Conservation (phyloP, 179 eudicot genomes). For the Drosera spatulata region DNA sequence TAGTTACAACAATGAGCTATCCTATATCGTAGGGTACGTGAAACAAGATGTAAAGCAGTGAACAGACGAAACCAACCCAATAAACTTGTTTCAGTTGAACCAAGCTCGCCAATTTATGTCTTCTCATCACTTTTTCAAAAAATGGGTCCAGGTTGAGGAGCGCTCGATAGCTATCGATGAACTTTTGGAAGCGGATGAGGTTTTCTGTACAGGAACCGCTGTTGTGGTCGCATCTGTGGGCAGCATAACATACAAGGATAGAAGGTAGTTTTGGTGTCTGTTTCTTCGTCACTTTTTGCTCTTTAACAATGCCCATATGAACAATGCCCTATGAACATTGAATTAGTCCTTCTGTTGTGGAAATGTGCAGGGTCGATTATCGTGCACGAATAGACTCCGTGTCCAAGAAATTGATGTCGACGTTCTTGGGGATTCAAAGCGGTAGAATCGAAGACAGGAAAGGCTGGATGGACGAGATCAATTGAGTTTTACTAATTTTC, state of each 20-base stretch:
- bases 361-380: no score
- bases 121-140: no score
- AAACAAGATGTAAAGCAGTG: neutral
- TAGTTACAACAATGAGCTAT: neutral
- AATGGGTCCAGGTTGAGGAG: constrained; percentile 2
- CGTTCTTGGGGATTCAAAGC: no score
- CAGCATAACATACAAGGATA: constrained; percentile 9
- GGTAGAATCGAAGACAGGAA: no score
- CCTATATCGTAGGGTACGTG: neutral
- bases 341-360: no score
- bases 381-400: no score
- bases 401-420: no score
- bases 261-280: constrained; percentile 1
- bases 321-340: no score
- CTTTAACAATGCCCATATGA: no score
- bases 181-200: constrained; percentile 1
- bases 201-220: constrained; percentile 8
- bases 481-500: no score
- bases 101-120: neutral
- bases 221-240: constrained; percentile 12
- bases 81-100: neutral
- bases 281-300: no score
- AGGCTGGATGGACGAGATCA: no score
- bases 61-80: neutral
- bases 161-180: constrained; percentile 8